phyloP scores from a whole-genome alignment of 2,329 filamentous ascomycete species.

The Neurospora sp. region DNA sequence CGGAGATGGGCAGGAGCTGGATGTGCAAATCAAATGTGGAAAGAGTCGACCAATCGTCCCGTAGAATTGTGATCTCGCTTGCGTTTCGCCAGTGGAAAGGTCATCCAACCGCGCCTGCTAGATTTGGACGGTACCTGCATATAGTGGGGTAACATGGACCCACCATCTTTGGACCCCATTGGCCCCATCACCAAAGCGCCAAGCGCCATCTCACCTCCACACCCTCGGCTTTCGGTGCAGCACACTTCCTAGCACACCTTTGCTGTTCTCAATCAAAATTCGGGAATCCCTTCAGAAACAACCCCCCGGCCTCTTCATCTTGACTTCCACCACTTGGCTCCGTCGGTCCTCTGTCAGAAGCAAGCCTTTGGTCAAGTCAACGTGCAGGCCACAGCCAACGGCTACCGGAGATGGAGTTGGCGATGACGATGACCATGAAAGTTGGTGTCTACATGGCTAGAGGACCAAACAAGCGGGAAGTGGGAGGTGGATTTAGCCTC shows the following conservation, averaged over 20 bases:
- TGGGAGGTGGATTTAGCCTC: neutral
- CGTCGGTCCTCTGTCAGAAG: neutral
- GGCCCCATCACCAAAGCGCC: neutral
- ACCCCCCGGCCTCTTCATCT: neutral
- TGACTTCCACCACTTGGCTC: neutral
- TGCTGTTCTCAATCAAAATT: neutral
- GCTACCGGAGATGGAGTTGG: neutral
- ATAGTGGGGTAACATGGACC: neutral
- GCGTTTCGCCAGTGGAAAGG: slow-evolving; percentile 9
- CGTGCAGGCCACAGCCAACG: neutral
- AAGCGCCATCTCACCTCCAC: neutral
- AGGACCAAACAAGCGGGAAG: neutral
- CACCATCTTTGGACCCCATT: neutral
- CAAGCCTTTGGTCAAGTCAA: neutral
- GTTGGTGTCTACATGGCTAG: neutral
- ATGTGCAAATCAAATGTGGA: neutral
- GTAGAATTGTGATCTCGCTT: slow-evolving; percentile 13
- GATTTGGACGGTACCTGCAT: neutral
- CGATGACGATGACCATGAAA: neutral
- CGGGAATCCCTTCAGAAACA: neutral
- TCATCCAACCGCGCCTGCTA: neutral
- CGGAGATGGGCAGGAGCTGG: neutral
- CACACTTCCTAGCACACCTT: neutral
- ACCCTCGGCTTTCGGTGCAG: neutral
- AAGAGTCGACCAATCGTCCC: slow-evolving; percentile 5